These are phyloP conservation scores for Kwoniella sp. DNA, from an alignment of 768 basidiomycete species.

Conservation along the genomic window DNA sequence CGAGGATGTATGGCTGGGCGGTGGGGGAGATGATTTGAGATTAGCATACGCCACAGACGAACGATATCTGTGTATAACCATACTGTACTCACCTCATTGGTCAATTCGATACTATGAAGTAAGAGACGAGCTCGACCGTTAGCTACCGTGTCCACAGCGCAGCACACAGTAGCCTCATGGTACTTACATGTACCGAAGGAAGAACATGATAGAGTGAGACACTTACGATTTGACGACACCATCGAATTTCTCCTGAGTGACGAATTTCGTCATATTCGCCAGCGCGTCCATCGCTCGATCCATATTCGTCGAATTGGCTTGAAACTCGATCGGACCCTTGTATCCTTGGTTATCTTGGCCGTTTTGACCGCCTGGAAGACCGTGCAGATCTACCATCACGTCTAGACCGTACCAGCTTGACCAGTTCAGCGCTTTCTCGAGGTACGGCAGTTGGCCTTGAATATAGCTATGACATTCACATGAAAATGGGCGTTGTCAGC, in stretches of 20 bases:
- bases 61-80: no score
- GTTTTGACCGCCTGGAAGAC: conserved; percentile 38
- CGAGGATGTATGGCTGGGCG: conserved; percentile 39
- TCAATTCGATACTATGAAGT: conserved; percentile 32
- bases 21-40: neutral
- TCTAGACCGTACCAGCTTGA: conserved; percentile 43
- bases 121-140: neutral
- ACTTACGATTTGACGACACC: conserved; percentile 48
- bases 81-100: conserved; percentile 26
- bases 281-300: conserved; percentile 44
- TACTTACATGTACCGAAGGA: no score
- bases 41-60: no score
- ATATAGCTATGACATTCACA: conserved; percentile 35
- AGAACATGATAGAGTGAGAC: neutral
- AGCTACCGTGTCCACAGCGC: neutral
- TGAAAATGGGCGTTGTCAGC: no score
- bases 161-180: no score
- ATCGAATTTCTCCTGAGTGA: conserved; percentile 39
- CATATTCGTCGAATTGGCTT: conserved; percentile 36
- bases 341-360: conserved; percentile 47
- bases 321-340: conserved; percentile 29
- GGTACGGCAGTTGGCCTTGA: conserved; percentile 40
- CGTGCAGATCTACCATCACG: conserved; percentile 49
- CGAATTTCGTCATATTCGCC: conserved; percentile 40
- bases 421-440: conserved; percentile 47